Conservation (phyloP, 2,329 filamentous ascomycete species). For the Sporothrix protearum region DNA sequence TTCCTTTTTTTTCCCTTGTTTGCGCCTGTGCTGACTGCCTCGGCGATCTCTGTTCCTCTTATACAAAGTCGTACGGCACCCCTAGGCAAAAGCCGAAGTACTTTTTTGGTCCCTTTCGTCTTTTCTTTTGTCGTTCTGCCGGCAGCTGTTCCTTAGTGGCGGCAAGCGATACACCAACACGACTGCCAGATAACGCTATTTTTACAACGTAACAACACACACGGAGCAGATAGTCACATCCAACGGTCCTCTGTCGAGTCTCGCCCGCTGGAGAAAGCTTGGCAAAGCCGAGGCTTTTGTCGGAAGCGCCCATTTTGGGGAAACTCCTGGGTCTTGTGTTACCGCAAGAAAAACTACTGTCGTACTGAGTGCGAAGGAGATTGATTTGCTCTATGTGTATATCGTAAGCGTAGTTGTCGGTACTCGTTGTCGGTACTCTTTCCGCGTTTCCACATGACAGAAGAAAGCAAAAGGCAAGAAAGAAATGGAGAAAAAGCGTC, state of each 20-base stretch:
- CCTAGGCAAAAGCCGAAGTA: background rate
- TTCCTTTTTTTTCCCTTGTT: background rate
- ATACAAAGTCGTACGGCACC: background rate
- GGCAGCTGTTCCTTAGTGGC: background rate
- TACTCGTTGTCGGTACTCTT: background rate
- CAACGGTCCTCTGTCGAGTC: background rate
- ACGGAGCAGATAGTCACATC: background rate
- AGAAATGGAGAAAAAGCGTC: background rate
- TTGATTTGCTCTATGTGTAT: too few species aligned
- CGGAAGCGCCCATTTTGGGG: background rate
- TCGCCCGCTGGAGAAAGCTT: background rate
- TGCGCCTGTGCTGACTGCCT: background rate
- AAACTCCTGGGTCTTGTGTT: background rate
- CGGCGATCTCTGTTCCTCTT: conserved; percentile 8
- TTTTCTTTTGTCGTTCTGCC: background rate
- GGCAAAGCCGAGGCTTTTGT: background rate
- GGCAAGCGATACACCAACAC: background rate
- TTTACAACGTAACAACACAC: background rate
- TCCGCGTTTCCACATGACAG: background rate
- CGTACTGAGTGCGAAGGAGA: too few species aligned
- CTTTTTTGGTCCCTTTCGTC: background rate
- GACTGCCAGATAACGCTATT: background rate
- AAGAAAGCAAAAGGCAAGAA: background rate
- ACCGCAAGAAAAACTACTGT: too few species aligned
- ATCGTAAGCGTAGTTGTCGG: background rate